These are phyloP conservation scores for Chenopodium suecicum DNA, from an alignment of 148 eudicot species.

Conservation along the genomic window DNA sequence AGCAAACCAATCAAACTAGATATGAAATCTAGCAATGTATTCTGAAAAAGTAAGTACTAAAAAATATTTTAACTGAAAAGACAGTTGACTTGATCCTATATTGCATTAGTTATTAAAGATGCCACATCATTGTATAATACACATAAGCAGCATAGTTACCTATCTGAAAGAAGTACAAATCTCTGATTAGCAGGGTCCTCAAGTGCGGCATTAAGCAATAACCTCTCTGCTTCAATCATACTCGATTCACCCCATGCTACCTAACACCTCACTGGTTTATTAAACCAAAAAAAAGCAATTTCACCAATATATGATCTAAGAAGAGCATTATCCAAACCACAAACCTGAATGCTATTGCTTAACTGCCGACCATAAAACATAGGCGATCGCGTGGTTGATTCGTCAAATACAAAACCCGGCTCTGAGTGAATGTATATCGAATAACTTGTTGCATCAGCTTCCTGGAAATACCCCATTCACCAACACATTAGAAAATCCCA, in stretches of 20 bases:
- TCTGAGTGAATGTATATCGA: constrained; percentile 81
- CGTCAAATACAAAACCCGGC: constrained; percentile 88
- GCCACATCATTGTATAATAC: background rate
- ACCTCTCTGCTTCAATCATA: constrained; percentile 93
- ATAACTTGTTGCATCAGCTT: constrained; percentile 55
- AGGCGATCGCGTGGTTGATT: constrained; percentile 68
- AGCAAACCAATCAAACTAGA: constrained; percentile 4
- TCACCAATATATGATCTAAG: background rate
- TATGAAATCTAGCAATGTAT: background rate
- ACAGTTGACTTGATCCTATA: background rate
- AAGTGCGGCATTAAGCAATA: constrained; percentile 77
- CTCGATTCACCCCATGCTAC: constrained; percentile 93
- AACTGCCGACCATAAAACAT: constrained; percentile 74
- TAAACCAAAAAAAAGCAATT: background rate
- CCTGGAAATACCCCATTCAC: constrained; percentile 47
- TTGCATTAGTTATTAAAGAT: background rate
- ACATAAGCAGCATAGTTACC: constrained; percentile 39
- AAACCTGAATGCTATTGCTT: constrained; percentile 77
- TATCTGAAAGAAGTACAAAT: constrained; percentile 96
- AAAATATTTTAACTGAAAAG: background rate
- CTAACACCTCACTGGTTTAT: constrained; percentile 30
- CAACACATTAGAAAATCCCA: background rate
- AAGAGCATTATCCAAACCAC: constrained; percentile 3
- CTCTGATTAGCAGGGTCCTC: constrained; percentile 89
- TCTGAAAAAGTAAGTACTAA: background rate